Base-by-base conservation (phyloP, 768 basidiomycete genomes). In the Mycena haematopus region DNA sequence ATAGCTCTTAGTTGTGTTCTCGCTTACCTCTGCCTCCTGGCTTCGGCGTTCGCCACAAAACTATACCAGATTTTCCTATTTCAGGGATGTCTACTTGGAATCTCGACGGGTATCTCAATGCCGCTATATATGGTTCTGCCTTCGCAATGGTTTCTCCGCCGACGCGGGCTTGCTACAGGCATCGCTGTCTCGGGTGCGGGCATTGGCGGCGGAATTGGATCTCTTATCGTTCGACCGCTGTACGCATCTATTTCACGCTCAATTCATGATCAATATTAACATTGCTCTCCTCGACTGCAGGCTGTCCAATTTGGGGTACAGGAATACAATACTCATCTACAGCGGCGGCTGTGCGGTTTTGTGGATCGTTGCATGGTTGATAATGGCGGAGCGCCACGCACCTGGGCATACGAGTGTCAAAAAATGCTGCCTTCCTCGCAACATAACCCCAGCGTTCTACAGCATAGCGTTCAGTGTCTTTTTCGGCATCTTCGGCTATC, bases 81-180 rank as follows among this genome's bases (percentile, higher is more conserved):
- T 35, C 74, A 74, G 61, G 74, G 74, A 13, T 52, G 65, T 52
- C 62, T 65, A 19, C 65, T 63, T 0, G 64, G 65, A 17, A 24
- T 69, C 35, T 68, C 65, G 25, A 46, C 62, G 19, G 67, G 65
- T 6, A 62, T 68, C 15, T 52, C 59, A 15, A 76, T 74, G 75
- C 74, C 60, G 22, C 68, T 67, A 25, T 76, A 72, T 65, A 73
- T 68, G 54, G 70, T 75, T 2, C 72, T 78, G 17, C 74, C 75
- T n/a, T 66, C 75, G 0, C 78, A 76, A 31, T 77, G 75, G 70
- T 76, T 78, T 60, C 71, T 68, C 42, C 70, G 68, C 57, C 69
- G 62, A 29, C 73, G 73, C 5, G 76, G 75, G 10, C 64, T 76
- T 6, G 73, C 78, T 15, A 77, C 75, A 17, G 76, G 74, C 38